phyloP scores from a whole-genome alignment of 495 filamentous ascomycete genomes.

The Talaromyces proteolyticus region DNA sequence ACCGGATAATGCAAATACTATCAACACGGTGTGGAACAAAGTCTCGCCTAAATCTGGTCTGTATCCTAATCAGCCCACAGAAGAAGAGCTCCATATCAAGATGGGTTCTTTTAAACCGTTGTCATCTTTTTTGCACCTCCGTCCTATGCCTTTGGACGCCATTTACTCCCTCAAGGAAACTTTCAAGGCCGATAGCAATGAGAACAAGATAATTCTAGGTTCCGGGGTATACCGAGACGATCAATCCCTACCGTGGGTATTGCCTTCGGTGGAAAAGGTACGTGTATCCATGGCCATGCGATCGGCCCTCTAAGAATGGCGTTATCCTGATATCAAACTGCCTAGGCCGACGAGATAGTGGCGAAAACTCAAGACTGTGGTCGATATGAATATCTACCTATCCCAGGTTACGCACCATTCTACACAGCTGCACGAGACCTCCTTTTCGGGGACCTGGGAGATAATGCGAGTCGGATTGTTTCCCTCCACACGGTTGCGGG shows the following conservation, averaged over 20 bases:
- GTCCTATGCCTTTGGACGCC: background rate
- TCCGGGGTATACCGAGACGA: slow-evolving; percentile 10
- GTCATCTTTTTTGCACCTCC: background rate
- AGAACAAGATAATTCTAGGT: slow-evolving; percentile 6
- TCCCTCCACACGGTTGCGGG: slow-evolving; percentile 69
- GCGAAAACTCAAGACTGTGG: background rate
- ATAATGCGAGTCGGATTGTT: background rate
- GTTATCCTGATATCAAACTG: background rate
- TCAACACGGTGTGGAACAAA: background rate
- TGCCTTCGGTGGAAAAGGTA: slow-evolving; percentile 20
- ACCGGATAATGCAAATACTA: background rate
- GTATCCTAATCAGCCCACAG: background rate
- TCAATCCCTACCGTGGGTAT: slow-evolving; percentile 22
- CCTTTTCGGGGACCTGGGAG: slow-evolving; percentile 5
- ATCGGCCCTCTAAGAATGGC: background rate
- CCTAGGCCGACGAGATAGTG: background rate
- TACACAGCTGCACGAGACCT: slow-evolving; percentile 7
- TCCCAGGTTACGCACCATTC: slow-evolving; percentile 7
- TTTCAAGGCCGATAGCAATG: background rate
- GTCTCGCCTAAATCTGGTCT: background rate
- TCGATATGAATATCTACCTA: slow-evolving; percentile 15
- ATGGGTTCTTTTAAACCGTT: background rate
- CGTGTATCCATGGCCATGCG: background rate
- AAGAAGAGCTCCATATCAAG: background rate
- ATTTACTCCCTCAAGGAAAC: background rate